Evolutionary conservation across 805 yeast species (phyloP), one percentile per base, ranked within the genome.

Genomic region (Wickerhamomyces bovis): DNA sequence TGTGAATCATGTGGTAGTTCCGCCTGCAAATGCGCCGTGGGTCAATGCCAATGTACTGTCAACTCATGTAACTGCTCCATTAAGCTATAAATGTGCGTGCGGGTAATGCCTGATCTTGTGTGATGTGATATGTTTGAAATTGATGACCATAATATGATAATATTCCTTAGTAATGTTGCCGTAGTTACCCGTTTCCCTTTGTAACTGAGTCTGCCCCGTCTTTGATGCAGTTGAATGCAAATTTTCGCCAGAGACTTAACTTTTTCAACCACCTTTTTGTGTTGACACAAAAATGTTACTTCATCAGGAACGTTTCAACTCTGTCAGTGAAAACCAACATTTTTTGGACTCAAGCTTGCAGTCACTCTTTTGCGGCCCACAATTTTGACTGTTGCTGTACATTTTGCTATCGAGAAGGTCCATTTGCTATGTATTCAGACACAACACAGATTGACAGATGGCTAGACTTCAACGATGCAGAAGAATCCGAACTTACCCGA

Each of bases 1-100:
- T 56, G 60, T 44, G 40, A 49, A 5, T 46, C 53, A 26, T 58
- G 63, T 44, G 61, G 61, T 8, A 48, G 54, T 39, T 41, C 61
- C 13, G 39, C 57, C 25, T 60, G 64, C 44, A 60, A 54, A 44
- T 60, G 64, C 52, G 55, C 55, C 18, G 56, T 53, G 38, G 60
- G 53, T 39, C 36, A 45, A 25, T 60, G 64, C 50, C 51, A 57
- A 44, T 60, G 64, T 44, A 28, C 55, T 15, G 50, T 57, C n/a
- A 40, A 38, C 18, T 48, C 52, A 7, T 60, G 64, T 43, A 44
- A 41, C 44, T 58, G 63, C 46, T 55, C 50, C 39, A 47, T 56
- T 45, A 58, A 50, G 48, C 50, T 59, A 49, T 59, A 40, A 45
- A 19, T 33, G n/a, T 13, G 31, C 31, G 13, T 28, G 31, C 31